phyloP scores from a whole-genome alignment of 148 eudicot species.

The Limonium bicolor region DNA sequence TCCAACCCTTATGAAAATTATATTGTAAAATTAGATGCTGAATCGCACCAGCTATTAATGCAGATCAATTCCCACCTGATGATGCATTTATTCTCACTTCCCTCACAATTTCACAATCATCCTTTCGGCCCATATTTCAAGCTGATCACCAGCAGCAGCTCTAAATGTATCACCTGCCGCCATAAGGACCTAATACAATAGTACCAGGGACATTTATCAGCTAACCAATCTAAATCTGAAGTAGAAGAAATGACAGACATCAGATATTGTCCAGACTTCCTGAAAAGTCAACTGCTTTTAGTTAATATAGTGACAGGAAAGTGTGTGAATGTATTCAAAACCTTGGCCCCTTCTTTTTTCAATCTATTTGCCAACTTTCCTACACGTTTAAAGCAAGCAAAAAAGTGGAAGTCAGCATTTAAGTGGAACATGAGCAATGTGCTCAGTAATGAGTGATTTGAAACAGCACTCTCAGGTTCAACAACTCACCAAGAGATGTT shows the following conservation, averaged over 20 bases:
- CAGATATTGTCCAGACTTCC: no score
- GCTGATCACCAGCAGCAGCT: slow-evolving; percentile 99
- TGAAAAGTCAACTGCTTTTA: no score
- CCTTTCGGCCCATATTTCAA: slow-evolving; percentile 96
- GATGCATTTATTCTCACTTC: slow-evolving; percentile 89
- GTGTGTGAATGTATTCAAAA: no score
- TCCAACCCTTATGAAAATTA: no score
- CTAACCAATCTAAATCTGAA: slow-evolving; percentile 10
- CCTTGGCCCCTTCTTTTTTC: slow-evolving; percentile 89
- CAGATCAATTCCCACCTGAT: slow-evolving; percentile 55
- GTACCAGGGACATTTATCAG: no score
- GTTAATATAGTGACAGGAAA: no score
- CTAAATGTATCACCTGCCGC: slow-evolving; percentile 98
- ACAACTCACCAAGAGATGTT: slow-evolving; percentile 78
- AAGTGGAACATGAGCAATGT: not conserved
- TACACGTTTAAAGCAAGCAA: slow-evolving; percentile 17
- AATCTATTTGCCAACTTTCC: slow-evolving; percentile 91
- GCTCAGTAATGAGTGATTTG: not conserved
- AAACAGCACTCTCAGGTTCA: not conserved
- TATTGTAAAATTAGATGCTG: no score
- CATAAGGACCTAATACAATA: slow-evolving; percentile 49
- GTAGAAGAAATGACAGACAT: slow-evolving; percentile 1
- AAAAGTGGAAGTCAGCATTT: not conserved
- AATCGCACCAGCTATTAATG: no score
- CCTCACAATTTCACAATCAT: slow-evolving; percentile 82